Conservation (phyloP, 768 basidiomycete species). For the Lactarius hengduanensis region DNA sequence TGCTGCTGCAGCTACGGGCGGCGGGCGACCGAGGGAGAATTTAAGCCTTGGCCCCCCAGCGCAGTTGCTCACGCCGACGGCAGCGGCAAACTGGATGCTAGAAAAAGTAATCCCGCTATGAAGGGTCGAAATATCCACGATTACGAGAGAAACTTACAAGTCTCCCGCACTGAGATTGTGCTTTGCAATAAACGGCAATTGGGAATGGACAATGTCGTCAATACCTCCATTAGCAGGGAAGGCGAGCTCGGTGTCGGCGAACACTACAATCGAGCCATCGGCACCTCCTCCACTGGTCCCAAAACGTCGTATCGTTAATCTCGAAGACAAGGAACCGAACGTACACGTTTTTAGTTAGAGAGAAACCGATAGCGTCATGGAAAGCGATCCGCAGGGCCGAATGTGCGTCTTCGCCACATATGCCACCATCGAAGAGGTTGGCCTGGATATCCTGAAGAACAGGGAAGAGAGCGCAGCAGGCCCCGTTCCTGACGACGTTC, state of each 20-base stretch:
- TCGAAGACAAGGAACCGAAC: background rate
- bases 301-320: background rate
- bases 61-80: constrained; percentile 38
- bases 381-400: constrained; percentile 34
- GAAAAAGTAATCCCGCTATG: background rate
- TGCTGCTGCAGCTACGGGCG: constrained; percentile 29
- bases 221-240: constrained; percentile 29
- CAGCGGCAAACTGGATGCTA: constrained; percentile 38
- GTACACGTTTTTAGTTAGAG: background rate
- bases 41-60: constrained; percentile 35
- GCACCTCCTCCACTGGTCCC: constrained; percentile 30
- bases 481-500: background rate
- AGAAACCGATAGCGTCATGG: constrained; percentile 32
- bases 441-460: constrained; percentile 34
- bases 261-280: constrained; percentile 32
- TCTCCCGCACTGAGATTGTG: constrained; percentile 45
- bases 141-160: constrained; percentile 39
- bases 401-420: constrained; percentile 37
- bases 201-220: constrained; percentile 28
- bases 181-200: constrained; percentile 38
- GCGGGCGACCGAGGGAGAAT: constrained; percentile 38
- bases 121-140: background rate
- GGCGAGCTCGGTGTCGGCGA: background rate
- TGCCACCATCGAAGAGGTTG: constrained; percentile 33
- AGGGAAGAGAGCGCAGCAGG: background rate